Evolutionary conservation across 495 filamentous ascomycete genomes (phyloP).

Genomic region (Echria macrotheca): DNA sequence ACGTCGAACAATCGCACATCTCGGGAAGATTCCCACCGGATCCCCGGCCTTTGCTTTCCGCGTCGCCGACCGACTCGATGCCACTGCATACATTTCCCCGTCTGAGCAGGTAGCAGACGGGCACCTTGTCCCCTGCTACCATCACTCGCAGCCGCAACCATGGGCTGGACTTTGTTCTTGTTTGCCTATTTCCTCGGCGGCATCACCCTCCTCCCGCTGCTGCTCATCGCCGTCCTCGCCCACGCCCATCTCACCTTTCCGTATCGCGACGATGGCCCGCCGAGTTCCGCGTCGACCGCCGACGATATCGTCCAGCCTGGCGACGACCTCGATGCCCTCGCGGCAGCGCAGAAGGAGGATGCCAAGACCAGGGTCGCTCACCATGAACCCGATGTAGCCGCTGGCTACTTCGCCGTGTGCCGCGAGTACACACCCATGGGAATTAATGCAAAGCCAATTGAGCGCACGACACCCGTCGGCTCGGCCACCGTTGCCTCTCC

Average conservation of each 20-base stretch:
- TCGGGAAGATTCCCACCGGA: no score
- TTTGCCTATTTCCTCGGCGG: constrained; percentile 82
- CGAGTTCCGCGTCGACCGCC: constrained; percentile 16
- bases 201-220: constrained; percentile 78
- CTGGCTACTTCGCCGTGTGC: constrained; percentile 92
- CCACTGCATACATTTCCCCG: constrained; percentile 12
- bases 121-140: background rate
- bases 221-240: constrained; percentile 57
- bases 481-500: constrained; percentile 59
- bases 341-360: constrained; percentile 39
- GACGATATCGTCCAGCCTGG: constrained; percentile 43
- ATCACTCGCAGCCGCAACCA: constrained; percentile 41
- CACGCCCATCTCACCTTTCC: constrained; percentile 69
- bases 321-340: constrained; percentile 44
- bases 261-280: constrained; percentile 32
- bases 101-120: constrained; percentile 16
- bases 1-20: no score
- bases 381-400: constrained; percentile 76
- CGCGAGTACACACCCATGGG: constrained; percentile 87
- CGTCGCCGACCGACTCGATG: constrained; percentile 19
- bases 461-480: constrained; percentile 76
- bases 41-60: no score
- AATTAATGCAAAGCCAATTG: constrained; percentile 86
- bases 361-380: constrained; percentile 37
- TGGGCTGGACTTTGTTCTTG: constrained; percentile 63